Evolutionary conservation across 2,329 filamentous ascomycete species (phyloP).

Genomic region (Hymenoscyphus infarciens): DNA sequence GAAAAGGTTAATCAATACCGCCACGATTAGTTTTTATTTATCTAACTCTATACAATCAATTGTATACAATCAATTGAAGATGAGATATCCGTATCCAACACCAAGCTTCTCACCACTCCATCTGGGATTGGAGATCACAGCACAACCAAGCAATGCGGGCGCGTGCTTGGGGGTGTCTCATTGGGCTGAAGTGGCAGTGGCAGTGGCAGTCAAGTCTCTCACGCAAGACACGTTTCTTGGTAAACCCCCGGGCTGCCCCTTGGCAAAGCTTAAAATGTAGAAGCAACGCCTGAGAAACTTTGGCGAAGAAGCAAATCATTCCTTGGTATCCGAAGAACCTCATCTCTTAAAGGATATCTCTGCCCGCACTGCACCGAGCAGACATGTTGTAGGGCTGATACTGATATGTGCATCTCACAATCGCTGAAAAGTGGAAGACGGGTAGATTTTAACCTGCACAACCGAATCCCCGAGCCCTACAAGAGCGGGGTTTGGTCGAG

Average conservation of each 20-base stretch:
- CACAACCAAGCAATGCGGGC: too few relatives aligned
- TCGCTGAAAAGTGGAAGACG: not conserved
- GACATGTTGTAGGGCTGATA: not conserved
- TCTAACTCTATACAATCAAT: not conserved
- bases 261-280: not conserved
- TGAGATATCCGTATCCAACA: not conserved
- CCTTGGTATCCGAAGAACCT: not conserved
- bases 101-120: not conserved
- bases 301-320: not conserved
- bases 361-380: not conserved
- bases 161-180: too few relatives aligned
- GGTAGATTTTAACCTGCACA: not conserved
- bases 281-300: not conserved
- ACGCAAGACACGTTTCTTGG: not conserved
- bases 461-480: not conserved
- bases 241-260: not conserved
- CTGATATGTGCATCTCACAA: not conserved
- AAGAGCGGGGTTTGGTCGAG: not conserved
- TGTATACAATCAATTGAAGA: not conserved
- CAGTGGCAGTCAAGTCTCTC: not conserved
- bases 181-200: too few relatives aligned
- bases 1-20: not conserved
- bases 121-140: too few relatives aligned
- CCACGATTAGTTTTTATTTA: not conserved
- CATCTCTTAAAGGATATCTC: not conserved